A percentile compares a stretch with the other conserved stretches of the same genome.
phyloP scores from a whole-genome alignment of 108 stramenopile species.

The Cyclostephanos tholiformis region DNA sequence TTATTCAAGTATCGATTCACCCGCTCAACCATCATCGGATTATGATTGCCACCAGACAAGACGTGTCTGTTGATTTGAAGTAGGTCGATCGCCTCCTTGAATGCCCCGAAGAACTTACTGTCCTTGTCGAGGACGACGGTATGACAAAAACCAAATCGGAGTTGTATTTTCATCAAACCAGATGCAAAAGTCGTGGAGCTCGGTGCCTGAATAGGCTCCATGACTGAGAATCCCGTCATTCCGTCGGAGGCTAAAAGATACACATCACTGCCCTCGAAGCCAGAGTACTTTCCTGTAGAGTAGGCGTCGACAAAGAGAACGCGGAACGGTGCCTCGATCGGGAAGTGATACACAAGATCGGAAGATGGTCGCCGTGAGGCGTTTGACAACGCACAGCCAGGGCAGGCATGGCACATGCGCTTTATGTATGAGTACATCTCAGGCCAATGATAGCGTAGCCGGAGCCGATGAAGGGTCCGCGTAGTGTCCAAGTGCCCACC shows the following conservation, averaged over 20 bases:
- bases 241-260: conserved; percentile 19
- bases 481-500: conserved; percentile 13
- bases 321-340: background rate
- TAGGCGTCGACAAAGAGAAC: background rate
- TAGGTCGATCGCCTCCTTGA: background rate
- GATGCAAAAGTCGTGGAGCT: conserved; percentile 5
- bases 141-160: background rate
- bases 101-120: conserved; percentile 6
- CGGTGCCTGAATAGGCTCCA: background rate
- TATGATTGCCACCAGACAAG: conserved; percentile 29
- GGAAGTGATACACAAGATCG: background rate
- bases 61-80: conserved; percentile 7
- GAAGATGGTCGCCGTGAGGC: background rate
- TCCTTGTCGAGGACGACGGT: no score
- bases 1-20: no score
- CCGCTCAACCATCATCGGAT: conserved; percentile 34
- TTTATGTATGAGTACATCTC: conserved; percentile 9
- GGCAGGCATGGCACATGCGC: background rate
- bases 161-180: conserved; percentile 15
- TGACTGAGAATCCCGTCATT: conserved; percentile 18
- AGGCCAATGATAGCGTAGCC: conserved; percentile 25
- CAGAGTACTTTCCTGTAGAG: background rate
- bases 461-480: conserved; percentile 9
- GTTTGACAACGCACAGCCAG: conserved; percentile 2
- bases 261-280: background rate